Conservation (phyloP, 1,284 basidiomycete genomes). For the Marasmius sp. region DNA sequence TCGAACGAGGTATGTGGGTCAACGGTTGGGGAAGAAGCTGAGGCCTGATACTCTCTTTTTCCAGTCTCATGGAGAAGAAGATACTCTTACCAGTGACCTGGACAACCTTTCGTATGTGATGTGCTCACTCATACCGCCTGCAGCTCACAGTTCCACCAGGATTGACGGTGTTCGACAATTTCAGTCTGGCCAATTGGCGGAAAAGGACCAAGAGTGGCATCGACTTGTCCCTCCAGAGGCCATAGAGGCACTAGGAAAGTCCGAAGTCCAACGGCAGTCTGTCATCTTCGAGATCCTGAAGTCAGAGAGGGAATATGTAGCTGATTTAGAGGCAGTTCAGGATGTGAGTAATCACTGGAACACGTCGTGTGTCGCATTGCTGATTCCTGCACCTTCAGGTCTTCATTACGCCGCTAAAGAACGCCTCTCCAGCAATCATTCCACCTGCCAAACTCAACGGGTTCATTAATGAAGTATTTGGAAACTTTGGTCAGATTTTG, state of each 20-base stretch:
- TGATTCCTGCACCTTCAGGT: constrained; percentile 41
- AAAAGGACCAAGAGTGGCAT: constrained; percentile 76
- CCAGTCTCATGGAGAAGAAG: constrained; percentile 21
- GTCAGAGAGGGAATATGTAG: constrained; percentile 78
- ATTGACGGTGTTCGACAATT: constrained; percentile 65
- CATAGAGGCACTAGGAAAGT: constrained; percentile 62
- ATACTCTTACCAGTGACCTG: constrained; percentile 47
- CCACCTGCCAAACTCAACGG: constrained; percentile 45
- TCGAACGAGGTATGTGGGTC: constrained; percentile 27
- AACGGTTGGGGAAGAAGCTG: background rate
- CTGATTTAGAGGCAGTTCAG: constrained; percentile 66
- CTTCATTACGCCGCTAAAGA: constrained; percentile 62
- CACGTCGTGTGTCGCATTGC: constrained; percentile 1
- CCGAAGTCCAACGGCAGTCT: constrained; percentile 78
- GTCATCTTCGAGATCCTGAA: constrained; percentile 83
- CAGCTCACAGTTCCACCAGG: constrained; percentile 45
- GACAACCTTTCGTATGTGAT: constrained; percentile 49
- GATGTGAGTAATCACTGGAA: constrained; percentile 43
- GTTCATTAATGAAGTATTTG: constrained; percentile 76
- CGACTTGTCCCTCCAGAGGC: constrained; percentile 68
- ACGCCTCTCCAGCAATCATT: constrained; percentile 58
- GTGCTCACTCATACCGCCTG: background rate
- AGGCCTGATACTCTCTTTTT: constrained; percentile 10
- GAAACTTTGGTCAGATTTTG: constrained; percentile 65
- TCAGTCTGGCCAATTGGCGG: constrained; percentile 58